Evolutionary conservation across 352 stramenopile species (phyloP).

Genomic region (Thalassiosira livingstoniorum): DNA sequence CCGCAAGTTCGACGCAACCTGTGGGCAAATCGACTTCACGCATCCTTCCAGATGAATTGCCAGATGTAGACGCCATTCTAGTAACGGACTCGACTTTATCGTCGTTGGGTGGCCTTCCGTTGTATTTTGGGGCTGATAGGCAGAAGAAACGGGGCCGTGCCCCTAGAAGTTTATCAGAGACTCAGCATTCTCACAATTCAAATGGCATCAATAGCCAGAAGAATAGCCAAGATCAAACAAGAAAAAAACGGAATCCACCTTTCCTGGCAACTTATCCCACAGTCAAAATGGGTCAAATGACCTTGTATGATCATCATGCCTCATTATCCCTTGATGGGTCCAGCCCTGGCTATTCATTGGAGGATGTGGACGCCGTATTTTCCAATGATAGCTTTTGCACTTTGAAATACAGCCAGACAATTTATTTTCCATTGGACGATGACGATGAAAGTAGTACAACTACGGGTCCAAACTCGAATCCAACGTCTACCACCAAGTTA

Average conservation of each 20-base stretch:
- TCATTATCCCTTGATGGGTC: constrained; percentile 91
- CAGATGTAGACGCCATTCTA: constrained; percentile 74
- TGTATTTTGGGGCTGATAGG: constrained; percentile 65
- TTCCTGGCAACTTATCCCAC: constrained; percentile 95
- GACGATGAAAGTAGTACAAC: constrained; percentile 61
- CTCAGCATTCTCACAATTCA: too few relatives aligned
- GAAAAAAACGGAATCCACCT: constrained; percentile 66
- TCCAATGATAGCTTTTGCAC: constrained; percentile 91
- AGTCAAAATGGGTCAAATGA: constrained; percentile 96
- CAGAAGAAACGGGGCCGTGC: constrained; percentile 20
- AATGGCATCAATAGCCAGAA: constrained; percentile 2
- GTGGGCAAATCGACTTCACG: background rate
- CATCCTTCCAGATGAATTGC: constrained; percentile 54
- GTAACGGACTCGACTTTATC: constrained; percentile 78
- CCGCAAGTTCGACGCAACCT: background rate
- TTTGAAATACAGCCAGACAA: constrained; percentile 95
- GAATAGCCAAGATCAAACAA: background rate
- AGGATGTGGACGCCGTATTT: constrained; percentile 92
- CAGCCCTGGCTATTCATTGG: constrained; percentile 90
- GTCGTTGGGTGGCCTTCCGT: constrained; percentile 70
- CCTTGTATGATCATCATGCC: constrained; percentile 95
- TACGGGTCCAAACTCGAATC: background rate
- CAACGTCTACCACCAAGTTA: constrained; percentile 9
- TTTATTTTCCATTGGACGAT: constrained; percentile 84
- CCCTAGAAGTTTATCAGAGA: constrained; percentile 8